Base-by-base conservation (phyloP, 2,329 filamentous ascomycete species). In the Phialophora macrospora region DNA sequence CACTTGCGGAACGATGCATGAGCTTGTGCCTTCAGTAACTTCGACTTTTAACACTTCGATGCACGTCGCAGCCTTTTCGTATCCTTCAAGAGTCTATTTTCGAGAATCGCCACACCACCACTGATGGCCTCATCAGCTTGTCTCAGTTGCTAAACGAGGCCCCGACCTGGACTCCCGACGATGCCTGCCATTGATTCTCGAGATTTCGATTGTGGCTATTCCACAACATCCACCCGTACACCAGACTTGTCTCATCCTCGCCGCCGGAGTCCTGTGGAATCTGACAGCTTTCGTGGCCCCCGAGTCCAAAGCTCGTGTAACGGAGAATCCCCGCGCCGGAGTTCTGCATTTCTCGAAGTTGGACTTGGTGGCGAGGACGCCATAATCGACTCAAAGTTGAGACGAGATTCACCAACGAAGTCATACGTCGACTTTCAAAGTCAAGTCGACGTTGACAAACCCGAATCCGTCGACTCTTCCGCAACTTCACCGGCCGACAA, bases 321-420 rank as follows among this genome's bases (percentile, higher is more conserved):
- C 56, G 60, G 67, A 38, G 44, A 64, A 51, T 60, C 55, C 41
- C 41, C 44, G 57, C 64, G 66, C 34, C 62, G 69, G 11, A 67
- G 62, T 54, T 72, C 71, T 26, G 68, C 60, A 12, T 73, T 73
- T 61, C 66, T 68, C 55, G 71, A 73, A 58, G 65, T 71, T 51
- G 71, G 70, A 20, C 64, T 72, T 14, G 69, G 67, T 48, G 69
- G 69, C 38, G 61, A 67, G 26, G 70, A 70, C 63, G 56, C 63
- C 4, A 68, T 69, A 38, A 60, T 69, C 26, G 69, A 71, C 55
- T 64, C 70, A n/a, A 69, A 67, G 62, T 55, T 71, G 49, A 68
- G 60, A 58, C 55, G 60, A 62, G 52, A 55, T 7, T 38, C 67
- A 7, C 48, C 67, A 58, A 68, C 69, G 14, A 66, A 63, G 34